These are phyloP conservation scores for Nitzschia sp. DNA, from an alignment of 108 stramenopile genomes.

Conservation along the genomic window DNA sequence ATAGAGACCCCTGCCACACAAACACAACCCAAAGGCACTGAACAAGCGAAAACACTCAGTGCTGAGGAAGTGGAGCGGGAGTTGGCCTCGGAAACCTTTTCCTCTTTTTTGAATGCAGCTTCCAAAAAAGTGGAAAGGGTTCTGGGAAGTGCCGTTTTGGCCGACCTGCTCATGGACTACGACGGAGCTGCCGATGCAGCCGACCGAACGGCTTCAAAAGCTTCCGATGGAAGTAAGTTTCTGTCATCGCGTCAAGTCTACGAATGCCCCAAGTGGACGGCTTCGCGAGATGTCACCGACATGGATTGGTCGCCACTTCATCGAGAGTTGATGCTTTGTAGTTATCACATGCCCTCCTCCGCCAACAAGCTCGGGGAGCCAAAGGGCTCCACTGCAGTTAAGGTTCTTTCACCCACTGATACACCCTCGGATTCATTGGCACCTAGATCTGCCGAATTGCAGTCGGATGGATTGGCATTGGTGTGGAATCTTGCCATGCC, in stretches of 20 bases:
- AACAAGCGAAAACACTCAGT: conserved; percentile 41
- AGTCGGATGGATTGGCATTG: conserved; percentile 70
- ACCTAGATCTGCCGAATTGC: conserved; percentile 51
- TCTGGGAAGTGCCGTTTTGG: conserved; percentile 54
- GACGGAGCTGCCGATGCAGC: conserved; percentile 49
- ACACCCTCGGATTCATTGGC: conserved; percentile 66
- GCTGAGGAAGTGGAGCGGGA: conserved; percentile 61
- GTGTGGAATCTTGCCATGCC: conserved; percentile 86
- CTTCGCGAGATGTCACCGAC: conserved; percentile 68
- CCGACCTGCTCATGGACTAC: conserved; percentile 70
- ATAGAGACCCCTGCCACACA: neutral
- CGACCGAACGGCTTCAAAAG: conserved; percentile 27
- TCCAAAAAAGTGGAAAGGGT: conserved; percentile 83
- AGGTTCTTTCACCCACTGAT: conserved; percentile 56
- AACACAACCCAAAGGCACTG: conserved; percentile 12
- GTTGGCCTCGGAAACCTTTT: conserved; percentile 58
- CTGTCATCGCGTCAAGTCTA: conserved; percentile 61
- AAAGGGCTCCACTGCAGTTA: conserved; percentile 40
- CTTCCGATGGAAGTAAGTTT: conserved; percentile 51
- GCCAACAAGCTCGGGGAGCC: conserved; percentile 33
- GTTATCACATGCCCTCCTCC: conserved; percentile 61
- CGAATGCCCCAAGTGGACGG: conserved; percentile 70
- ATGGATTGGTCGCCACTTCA: conserved; percentile 85
- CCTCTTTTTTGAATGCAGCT: conserved; percentile 69
- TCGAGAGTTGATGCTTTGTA: conserved; percentile 71